Base-by-base conservation (phyloP, 768 basidiomycete species). In the Boletus tomentosulus region DNA sequence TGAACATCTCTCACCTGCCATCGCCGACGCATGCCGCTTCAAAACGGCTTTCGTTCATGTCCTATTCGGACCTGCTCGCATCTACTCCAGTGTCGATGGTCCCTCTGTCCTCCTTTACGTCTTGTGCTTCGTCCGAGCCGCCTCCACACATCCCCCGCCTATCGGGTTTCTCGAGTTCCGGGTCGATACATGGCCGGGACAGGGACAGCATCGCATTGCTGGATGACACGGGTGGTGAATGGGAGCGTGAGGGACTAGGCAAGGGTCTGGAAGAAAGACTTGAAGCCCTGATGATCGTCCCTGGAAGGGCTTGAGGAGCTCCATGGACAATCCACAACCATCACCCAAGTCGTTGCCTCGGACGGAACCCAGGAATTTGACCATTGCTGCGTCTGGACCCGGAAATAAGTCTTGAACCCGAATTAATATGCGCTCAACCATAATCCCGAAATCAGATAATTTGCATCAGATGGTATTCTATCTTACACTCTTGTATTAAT, bases 1-100 rank as follows among this genome's bases (percentile, higher is more conserved):
- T 64, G 52, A 63, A 60, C 30, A 48, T 66, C 43, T 65, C 66
- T 38, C 67, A 65, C 31, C 74, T 76, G 9, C 75, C 80, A 19
- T 81, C 81, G 11, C 78, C 83, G 6, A 74, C 76, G 2, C 74
- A 78, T 49, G 58, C 10, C 2, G 59, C 68, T 76, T 73, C 75
- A 28, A 91, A 92, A 61, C 85, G 90, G 2, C 81, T 92, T 11
- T 93, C 91, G 0, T 96, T 94, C 76, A 81, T 95, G 71, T 89
- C 91, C 4, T 94, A 94, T 69, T 81, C 86, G 27, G 92, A 95
- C 68, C 78, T 95, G 3, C 81, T 95, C 39, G 74, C 86, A 0
- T 87, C 86, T 0, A 83, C 89, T 0, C 93, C 93, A 0, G 75
- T 84, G 0, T 78, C 86, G 10, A 83, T 84, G 12, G 78, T 86